Evolutionary conservation across 176 grass and related monocot genomes (phyloP).

Genomic region (Triticum turgidum): DNA sequence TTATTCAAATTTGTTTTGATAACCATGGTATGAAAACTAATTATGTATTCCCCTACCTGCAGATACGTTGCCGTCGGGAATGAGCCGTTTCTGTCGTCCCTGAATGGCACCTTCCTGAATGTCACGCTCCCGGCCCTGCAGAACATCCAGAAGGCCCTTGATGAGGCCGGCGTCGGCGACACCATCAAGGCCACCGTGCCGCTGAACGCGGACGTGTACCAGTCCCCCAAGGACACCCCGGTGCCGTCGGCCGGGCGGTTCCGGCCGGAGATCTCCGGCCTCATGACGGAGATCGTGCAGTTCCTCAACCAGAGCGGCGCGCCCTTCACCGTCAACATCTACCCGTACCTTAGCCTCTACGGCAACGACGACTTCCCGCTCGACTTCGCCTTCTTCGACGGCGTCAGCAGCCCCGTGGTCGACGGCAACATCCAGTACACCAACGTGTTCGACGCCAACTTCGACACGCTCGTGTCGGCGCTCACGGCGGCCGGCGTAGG

Average conservation of each 20-base stretch:
- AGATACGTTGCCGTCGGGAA: constrained; percentile 94
- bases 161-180: constrained; percentile 62
- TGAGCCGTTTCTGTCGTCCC: constrained; percentile 71
- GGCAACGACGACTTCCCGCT: constrained; percentile 55
- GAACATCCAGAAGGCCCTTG: constrained; percentile 76
- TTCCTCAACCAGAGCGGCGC: constrained; percentile 72
- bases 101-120: constrained; percentile 74
- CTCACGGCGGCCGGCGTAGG: constrained; percentile 30
- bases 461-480: constrained; percentile 68
- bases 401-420: constrained; percentile 40
- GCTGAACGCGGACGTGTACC: constrained; percentile 82
- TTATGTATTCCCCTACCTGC: background rate
- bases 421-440: constrained; percentile 63
- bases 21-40: background rate
- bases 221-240: background rate
- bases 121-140: constrained; percentile 70
- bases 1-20: too few relatives aligned
- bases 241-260: constrained; percentile 67
- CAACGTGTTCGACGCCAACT: constrained; percentile 92
- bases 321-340: constrained; percentile 85
- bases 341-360: constrained; percentile 84
- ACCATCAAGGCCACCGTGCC: constrained; percentile 70
- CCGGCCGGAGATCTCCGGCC: constrained; percentile 40
- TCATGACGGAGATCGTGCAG: constrained; percentile 73
- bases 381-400: constrained; percentile 86